A percentile compares a stretch with the other conserved stretches of the same genome.
phyloP scores from a whole-genome alignment of 306 rosid species.

The Macrotyloma uniflorum region DNA sequence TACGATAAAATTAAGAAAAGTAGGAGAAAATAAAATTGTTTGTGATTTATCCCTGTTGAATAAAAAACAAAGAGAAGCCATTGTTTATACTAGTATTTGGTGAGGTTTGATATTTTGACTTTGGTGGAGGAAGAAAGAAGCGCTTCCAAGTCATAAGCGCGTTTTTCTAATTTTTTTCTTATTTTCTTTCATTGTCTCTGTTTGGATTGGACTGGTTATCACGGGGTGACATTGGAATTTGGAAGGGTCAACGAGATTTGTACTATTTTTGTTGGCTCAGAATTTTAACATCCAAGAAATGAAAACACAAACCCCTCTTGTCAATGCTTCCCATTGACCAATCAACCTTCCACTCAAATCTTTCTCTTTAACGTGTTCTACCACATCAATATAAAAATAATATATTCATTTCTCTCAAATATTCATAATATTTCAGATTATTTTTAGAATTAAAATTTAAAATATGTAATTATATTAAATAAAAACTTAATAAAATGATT shows the following conservation, averaged over 20 bases:
- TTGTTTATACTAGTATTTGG: conserved; percentile 10
- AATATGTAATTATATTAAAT: too few species aligned
- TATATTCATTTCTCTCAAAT: too few species aligned
- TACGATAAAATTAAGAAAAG: background rate
- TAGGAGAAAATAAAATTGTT: background rate
- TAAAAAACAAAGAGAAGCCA: background rate
- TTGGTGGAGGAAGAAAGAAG: conserved; percentile 6
- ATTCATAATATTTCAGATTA: background rate
- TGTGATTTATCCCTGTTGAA: background rate
- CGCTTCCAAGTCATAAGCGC: conserved; percentile 22
- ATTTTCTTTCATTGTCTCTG: background rate
- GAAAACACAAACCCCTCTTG: background rate
- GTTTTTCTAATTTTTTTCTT: too few species aligned
- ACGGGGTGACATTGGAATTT: conserved; percentile 12
- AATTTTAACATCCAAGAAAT: background rate
- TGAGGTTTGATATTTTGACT: conserved; percentile 39
- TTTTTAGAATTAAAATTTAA: background rate
- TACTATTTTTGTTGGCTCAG: background rate
- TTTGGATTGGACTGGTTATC: background rate
- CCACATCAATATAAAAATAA: background rate
- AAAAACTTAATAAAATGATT: too few species aligned
- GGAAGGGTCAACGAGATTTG: conserved; percentile 1
- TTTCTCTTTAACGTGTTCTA: background rate
- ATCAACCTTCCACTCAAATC: background rate
- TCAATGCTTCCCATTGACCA: background rate